Evolutionary conservation across 1,284 basidiomycete species (phyloP), one percentile per base, ranked within the genome.

Genomic region (Malassezia sympodialis): DNA sequence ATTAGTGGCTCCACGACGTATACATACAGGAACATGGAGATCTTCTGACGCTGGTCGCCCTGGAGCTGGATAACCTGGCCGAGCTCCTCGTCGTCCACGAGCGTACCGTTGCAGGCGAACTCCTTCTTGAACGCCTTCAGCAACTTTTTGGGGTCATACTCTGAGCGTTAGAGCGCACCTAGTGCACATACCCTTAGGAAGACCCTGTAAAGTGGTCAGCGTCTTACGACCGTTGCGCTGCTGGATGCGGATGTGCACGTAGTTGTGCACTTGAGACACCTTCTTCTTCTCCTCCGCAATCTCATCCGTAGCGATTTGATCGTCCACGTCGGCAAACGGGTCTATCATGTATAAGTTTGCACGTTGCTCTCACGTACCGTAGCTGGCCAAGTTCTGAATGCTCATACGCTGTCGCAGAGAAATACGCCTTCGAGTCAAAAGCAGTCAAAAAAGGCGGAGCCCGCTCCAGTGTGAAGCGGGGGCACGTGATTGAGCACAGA

Each of bases 181-280:
- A n/a, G n/a, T n/a, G 15, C 0, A 61, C 83, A 65, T 66, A 88
- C 90, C 84, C 79, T 88, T 90, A 58, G 89, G 89, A 62, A 99
- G 79, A 64, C 94, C 94, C 79, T 98, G 93, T 66, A 98, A 82
- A 56, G 93, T 99, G 40, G 94, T 99, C 79, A 98, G 80, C 62
- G 91, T 96, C 83, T 99, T 99, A 71, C 94, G 84, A 68, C 94
- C 94, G 83, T 98, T 99, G 73, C 94, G 83, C 79, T 99, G 94
- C 79, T 99, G 94, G 74, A 99, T 88, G 80, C 80, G 76, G 61
- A 78, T 78, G 66, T 78, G 77, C 46, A 78, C 74, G 71, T 76
- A 72, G 59, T 69, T 68, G 55, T 73, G 62, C 34, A 60, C 59
- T 62, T 68, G 63, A 23, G 65, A 59, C 14, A 51, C 41, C 54